These are phyloP conservation scores for Triticum monococcum DNA, from an alignment of 176 grass and related monocot species.

Conservation along the genomic window DNA sequence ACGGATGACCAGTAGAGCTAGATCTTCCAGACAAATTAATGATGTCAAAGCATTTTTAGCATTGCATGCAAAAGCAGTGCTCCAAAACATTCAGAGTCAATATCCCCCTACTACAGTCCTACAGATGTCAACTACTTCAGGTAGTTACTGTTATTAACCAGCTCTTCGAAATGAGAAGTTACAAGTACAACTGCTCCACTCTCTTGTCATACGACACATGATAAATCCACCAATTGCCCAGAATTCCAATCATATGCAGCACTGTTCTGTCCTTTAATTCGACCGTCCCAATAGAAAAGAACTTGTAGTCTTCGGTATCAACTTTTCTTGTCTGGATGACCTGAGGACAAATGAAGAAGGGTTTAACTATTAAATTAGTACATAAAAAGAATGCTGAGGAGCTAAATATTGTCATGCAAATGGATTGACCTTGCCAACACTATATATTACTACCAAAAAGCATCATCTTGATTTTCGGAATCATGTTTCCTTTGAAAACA, in stretches of 20 bases:
- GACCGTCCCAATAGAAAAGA: conserved; percentile 61
- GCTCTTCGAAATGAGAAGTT: conserved; percentile 13
- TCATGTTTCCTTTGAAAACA: not conserved
- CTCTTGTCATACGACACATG: conserved; percentile 35
- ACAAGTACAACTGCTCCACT: conserved; percentile 13
- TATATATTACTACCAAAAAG: not conserved
- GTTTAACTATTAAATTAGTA: not conserved
- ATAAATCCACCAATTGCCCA: conserved; percentile 82
- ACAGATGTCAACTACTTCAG: not conserved
- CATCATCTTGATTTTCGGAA: not conserved
- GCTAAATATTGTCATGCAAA: not conserved
- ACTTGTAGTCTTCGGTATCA: conserved; percentile 69
- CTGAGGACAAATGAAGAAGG: conserved; percentile 46
- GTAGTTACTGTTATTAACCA: not conserved
- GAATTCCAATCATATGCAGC: conserved; percentile 64
- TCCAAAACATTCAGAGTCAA: not conserved
- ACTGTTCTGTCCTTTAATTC: conserved; percentile 53
- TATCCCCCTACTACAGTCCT: not conserved
- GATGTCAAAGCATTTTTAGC: not conserved
- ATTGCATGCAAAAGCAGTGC: not conserved
- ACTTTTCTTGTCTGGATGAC: conserved; percentile 64
- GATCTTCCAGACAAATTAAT: not conserved
- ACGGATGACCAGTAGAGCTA: not conserved
- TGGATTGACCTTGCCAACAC: not conserved
- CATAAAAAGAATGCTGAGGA: not conserved